phyloP scores from a whole-genome alignment of 257 asterid genomes.

The Capsicum pubescens region DNA sequence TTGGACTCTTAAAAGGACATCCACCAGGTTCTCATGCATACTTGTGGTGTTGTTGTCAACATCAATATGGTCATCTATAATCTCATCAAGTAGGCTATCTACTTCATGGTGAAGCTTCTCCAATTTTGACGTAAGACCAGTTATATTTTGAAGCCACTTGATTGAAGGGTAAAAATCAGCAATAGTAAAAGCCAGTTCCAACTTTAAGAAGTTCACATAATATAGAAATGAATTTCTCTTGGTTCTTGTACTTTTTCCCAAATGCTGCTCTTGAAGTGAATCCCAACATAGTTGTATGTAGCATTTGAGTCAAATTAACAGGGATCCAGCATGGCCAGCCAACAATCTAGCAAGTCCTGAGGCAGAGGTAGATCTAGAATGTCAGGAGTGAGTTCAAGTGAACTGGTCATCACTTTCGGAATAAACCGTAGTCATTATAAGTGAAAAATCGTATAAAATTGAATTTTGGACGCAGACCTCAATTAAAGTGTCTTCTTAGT shows the following conservation, averaged over 20 bases:
- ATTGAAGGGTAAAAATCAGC: slow-evolving; percentile 32
- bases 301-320: slow-evolving; percentile 29
- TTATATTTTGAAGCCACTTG: slow-evolving; percentile 24
- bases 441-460: neutral
- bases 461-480: no score
- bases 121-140: neutral
- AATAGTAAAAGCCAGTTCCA: slow-evolving; percentile 16
- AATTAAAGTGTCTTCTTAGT: no score
- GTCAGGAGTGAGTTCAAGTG: neutral
- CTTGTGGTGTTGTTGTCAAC: neutral
- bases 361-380: neutral
- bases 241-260: slow-evolving; percentile 17
- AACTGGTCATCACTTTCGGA: neutral
- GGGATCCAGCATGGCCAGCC: neutral
- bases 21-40: neutral
- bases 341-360: slow-evolving; percentile 20
- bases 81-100: neutral
- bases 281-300: neutral
- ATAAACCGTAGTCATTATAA: neutral
- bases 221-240: neutral
- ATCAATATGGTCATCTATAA: neutral
- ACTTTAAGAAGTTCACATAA: slow-evolving; percentile 8
- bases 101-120: slow-evolving; percentile 10
- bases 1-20: slow-evolving; percentile 3
- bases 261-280: slow-evolving; percentile 31